Base-by-base conservation (phyloP, 371 early-diverging fungal genomes). In the Batkoa obscura region DNA sequence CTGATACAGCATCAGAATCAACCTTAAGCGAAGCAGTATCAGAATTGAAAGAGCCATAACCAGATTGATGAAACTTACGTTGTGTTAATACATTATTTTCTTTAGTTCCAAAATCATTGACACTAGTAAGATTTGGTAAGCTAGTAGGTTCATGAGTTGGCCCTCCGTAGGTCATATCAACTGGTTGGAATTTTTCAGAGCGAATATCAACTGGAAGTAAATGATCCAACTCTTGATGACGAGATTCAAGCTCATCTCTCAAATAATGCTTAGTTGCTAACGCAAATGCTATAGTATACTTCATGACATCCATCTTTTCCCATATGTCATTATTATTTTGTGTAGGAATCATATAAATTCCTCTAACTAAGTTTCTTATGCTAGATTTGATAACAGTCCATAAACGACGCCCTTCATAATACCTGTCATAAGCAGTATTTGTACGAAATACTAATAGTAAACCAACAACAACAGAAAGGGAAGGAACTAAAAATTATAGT, bases 391-490 rank as follows among this genome's bases (percentile, higher is more conserved):
- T 34, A n/a, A 4, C 30, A 10, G 43, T 43, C 50, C 57, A 53
- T 36, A 58, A 42, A 33, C 55, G 46, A 39, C 62, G 30, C 30
- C 62, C 62, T 55, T 61, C 62, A 39, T 61, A 61, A 66, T 78
- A 87, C 15, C 86, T 68, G 17, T 80, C 81, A 63, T 86, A 86
- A 0, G 83, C 75, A 1, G 83, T 81, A 63, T 84, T 84, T 60
- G 82, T 84, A 57, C 88, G 72, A 66, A 86, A 86, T 42, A 80
- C 81, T 47, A 84, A 68, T 30, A 83, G 67, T 58, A 82, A 58
- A 65, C 79, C 80, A 4, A 85, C 68, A 3, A 80, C 80, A 15
- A 56, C 50, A 8, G 50, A 50, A n/a, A 50, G 17, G 3, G 50
- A 50, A 50, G 50, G 50, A 13, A 50, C 50, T 50, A 50, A 13